Percentiles rank a stretch among this genome's conserved stretches.
phyloP scores from a whole-genome alignment of 495 filamentous ascomycete genomes.

The Acidomyces sp. region DNA sequence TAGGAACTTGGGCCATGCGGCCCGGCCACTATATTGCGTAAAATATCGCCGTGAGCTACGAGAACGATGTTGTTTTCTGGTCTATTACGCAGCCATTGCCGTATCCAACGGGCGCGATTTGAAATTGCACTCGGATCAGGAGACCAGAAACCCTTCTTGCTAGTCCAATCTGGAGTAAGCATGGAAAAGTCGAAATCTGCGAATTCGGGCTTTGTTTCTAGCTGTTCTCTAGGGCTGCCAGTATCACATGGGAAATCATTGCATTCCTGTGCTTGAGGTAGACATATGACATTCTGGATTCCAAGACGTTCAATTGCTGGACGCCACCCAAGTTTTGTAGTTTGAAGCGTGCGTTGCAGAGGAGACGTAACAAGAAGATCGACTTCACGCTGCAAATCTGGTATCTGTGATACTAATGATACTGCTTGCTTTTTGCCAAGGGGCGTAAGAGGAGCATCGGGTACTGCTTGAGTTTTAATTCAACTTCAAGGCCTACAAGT shows the following conservation, averaged over 20 bases:
- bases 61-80: conserved; percentile 16
- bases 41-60: conserved; percentile 17
- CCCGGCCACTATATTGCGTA: conserved; percentile 7
- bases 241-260: conserved; percentile 20
- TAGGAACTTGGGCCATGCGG: conserved; percentile 2
- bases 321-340: conserved; percentile 11
- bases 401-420: conserved; percentile 5
- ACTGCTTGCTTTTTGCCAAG: conserved; percentile 16
- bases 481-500: not conserved
- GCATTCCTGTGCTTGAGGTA: conserved; percentile 19
- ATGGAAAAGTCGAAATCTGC: conserved; percentile 7
- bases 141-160: conserved; percentile 13
- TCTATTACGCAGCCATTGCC: conserved; percentile 12
- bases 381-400: conserved; percentile 3
- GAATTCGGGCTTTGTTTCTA: conserved; percentile 13
- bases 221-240: conserved; percentile 2
- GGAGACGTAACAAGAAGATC: conserved; percentile 17
- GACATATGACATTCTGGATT: conserved; percentile 4
- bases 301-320: conserved; percentile 13
- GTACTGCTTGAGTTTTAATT: conserved; percentile 2
- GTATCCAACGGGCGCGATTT: conserved; percentile 10
- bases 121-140: conserved; percentile 1
- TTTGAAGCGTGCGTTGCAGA: conserved; percentile 14
- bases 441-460: conserved; percentile 17
- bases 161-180: conserved; percentile 14